A percentile compares a stretch with the other conserved stretches of the same genome.
phyloP scores from a whole-genome alignment of 2,329 filamentous ascomycete genomes.

The Penicillium sp. region DNA sequence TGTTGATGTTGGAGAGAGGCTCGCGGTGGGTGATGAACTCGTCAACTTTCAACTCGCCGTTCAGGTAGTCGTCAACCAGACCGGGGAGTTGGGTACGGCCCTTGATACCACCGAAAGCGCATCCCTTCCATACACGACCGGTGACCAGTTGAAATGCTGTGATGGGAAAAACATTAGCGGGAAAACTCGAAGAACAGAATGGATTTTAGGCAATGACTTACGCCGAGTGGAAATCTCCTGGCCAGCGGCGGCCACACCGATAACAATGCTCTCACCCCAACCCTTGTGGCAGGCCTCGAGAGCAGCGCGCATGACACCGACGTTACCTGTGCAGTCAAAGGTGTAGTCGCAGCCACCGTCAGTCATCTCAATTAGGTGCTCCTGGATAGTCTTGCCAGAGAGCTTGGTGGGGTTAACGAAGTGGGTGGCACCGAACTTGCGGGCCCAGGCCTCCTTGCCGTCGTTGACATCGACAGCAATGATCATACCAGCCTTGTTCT shows the following conservation, averaged over 20 bases:
- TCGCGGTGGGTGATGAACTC: conserved; percentile 99
- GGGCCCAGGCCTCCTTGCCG: conserved; percentile 83
- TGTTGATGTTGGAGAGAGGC: conserved; percentile 78
- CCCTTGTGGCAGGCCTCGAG: conserved; percentile 99
- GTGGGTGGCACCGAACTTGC: conserved; percentile 93
- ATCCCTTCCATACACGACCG: conserved; percentile 95
- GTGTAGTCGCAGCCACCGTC: conserved; percentile 98
- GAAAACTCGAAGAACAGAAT: conserved; percentile 12
- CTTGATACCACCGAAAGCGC: conserved; percentile 97
- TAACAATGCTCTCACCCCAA: conserved; percentile 97
- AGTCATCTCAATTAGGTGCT: conserved; percentile 94
- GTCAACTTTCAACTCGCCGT: conserved; percentile 90
- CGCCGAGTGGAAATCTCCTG: conserved; percentile 93
- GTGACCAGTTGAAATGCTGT: conserved; percentile 97
- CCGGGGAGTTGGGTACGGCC: conserved; percentile 87
- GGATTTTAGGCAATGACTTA: conserved; percentile 55
- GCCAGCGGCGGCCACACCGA: conserved; percentile 92
- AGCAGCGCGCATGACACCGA: conserved; percentile 90
- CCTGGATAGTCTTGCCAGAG: conserved; percentile 74
- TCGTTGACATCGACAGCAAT: conserved; percentile 79
- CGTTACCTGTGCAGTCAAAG: conserved; percentile 98
- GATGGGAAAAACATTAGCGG: conserved; percentile 1
- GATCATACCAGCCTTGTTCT: conserved; percentile 69
- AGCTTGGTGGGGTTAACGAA: conserved; percentile 92
- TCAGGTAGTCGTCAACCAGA: conserved; percentile 86